Evolutionary conservation across 1,284 basidiomycete species (phyloP), one percentile per base, ranked within the genome.

Genomic region (Takashimella tepidaria): DNA sequence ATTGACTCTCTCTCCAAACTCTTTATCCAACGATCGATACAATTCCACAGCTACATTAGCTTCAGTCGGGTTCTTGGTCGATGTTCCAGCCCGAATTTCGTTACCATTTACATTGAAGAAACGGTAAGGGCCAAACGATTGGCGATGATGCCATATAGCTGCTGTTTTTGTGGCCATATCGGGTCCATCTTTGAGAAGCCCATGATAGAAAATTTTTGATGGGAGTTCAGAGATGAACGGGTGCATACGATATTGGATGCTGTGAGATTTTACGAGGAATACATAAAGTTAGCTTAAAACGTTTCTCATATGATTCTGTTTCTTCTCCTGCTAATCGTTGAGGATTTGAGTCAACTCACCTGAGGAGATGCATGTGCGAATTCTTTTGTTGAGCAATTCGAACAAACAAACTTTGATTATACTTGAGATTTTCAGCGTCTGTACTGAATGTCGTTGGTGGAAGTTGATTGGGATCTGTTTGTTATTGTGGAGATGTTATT

Each of bases 181-280:
- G 1, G 91, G 91, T 1, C 96, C 96, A 69, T 99, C 92, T 46
- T 82, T 78, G 19, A 99, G 79, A 46, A 83, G 81, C 4, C 85
- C 84, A 50, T 86, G 77, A 73, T 99, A 99, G 77, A 99, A 99
- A 1, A 93, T 77, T 50, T 80, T 81, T 58, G 92, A 97, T 0
- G 96, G 96, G 25, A 98, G 82, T 47, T 79, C 79, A 60, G 91
- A 95, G 70, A 99, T 98, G 55, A 89, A 85, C 1, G 96, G 95
- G 73, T 99, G 93, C 96, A 99, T 99, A 69, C 96, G 95, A 72
- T 99, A 99, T 77, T 98, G 96, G 46, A 98, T 98, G 57, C 76
- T 77, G 57, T 13, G 24, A 19, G 31, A 37, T 8, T 8, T 8
- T 37, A 37, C 10, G 31, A 16, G 31, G 8, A 8, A 24, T 5